phyloP scores from a whole-genome alignment of 768 basidiomycete species.

The Tulasnella sp. region DNA sequence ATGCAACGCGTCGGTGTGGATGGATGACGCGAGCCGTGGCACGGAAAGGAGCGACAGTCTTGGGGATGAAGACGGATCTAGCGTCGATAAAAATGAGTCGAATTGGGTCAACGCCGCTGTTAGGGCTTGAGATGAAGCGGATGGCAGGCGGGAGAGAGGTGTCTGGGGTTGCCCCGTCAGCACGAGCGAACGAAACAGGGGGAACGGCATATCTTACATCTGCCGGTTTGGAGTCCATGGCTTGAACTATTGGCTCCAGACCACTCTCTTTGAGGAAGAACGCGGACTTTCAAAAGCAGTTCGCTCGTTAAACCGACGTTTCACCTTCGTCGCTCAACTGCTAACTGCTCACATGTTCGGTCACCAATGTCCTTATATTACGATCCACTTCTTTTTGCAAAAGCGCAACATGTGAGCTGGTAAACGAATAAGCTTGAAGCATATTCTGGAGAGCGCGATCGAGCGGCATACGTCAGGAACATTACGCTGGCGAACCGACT shows the following conservation, averaged over 20 bases:
- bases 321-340: neutral
- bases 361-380: slow-evolving; percentile 59
- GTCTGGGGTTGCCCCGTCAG: no score
- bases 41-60: slow-evolving; percentile 71
- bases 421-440: slow-evolving; percentile 66
- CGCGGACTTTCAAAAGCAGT: slow-evolving; percentile 36
- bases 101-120: slow-evolving; percentile 63
- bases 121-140: slow-evolving; percentile 60
- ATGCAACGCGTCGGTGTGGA: slow-evolving; percentile 72
- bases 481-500: neutral
- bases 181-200: no score
- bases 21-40: slow-evolving; percentile 47
- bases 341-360: slow-evolving; percentile 68
- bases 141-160: slow-evolving; percentile 71
- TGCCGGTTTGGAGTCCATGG: slow-evolving; percentile 37
- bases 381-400: slow-evolving; percentile 60
- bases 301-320: neutral
- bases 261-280: slow-evolving; percentile 42
- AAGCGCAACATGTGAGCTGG: slow-evolving; percentile 51
- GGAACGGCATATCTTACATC: slow-evolving; percentile 33
- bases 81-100: slow-evolving; percentile 77
- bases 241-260: slow-evolving; percentile 38
- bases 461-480: neutral
- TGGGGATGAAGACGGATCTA: slow-evolving; percentile 71
- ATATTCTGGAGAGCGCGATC: slow-evolving; percentile 47